Evolutionary conservation across 352 stramenopile species (phyloP).

Genomic region (Blastocystis sp.): DNA sequence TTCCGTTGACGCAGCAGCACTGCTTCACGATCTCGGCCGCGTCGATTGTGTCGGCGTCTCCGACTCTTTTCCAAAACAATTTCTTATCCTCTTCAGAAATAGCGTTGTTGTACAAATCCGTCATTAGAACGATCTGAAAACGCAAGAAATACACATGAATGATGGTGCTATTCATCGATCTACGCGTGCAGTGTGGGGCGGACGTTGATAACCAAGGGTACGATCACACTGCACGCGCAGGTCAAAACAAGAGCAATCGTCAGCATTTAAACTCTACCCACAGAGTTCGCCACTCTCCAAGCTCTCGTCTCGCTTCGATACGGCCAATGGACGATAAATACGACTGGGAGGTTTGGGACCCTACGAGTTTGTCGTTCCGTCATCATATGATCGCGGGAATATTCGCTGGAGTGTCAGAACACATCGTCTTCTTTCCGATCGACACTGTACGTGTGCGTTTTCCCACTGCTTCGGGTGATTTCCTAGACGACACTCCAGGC

Average conservation of each 20-base stretch:
- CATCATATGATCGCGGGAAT: constrained; percentile 89
- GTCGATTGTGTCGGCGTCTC: constrained; percentile 39
- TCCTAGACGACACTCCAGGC: constrained; percentile 68
- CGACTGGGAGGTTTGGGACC: constrained; percentile 88
- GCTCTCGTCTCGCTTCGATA: background rate
- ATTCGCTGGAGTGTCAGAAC: constrained; percentile 90
- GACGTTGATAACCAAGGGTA: background rate
- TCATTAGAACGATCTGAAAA: constrained; percentile 8
- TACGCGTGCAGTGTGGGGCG: background rate
- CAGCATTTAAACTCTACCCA: background rate
- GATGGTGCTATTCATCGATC: background rate
- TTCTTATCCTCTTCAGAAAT: constrained; percentile 61
- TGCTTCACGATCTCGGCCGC: constrained; percentile 54
- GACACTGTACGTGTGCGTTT: constrained; percentile 76
- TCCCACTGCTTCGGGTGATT: background rate
- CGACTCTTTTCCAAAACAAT: constrained; percentile 64
- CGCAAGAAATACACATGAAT: background rate
- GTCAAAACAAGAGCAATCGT: background rate
- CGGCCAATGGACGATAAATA: constrained; percentile 71
- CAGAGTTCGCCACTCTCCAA: background rate
- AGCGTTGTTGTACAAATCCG: constrained; percentile 40
- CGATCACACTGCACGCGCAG: background rate
- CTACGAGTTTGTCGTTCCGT: constrained; percentile 86
- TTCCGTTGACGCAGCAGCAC: constrained; percentile 51
- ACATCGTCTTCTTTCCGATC: constrained; percentile 93